phyloP scores from a whole-genome alignment of 306 rosid species.

The Rubus idaeus region DNA sequence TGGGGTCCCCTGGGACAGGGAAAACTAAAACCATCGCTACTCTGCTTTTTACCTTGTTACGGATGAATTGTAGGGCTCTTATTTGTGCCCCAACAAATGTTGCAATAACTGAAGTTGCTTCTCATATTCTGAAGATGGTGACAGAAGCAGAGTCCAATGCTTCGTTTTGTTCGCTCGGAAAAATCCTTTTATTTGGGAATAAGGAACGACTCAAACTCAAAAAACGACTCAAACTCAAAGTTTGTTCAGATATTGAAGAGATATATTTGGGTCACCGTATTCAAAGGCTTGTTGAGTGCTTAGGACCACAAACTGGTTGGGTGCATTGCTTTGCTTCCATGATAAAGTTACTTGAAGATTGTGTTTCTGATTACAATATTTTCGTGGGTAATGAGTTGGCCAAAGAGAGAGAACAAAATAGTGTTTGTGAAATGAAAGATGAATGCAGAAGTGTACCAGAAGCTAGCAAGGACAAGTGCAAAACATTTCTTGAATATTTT shows the following conservation, averaged over 20 bases:
- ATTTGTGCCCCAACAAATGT: conserved; percentile 74
- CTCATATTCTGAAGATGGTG: conserved; percentile 44
- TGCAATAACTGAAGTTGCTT: conserved; percentile 63
- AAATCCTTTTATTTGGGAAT: conserved; percentile 61
- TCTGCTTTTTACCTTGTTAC: conserved; percentile 39
- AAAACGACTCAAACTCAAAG: conserved; percentile 24
- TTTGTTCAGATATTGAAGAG: conserved; percentile 47
- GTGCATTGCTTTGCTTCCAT: conserved; percentile 42
- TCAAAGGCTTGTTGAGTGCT: conserved; percentile 39
- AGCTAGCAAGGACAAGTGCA: conserved; percentile 24
- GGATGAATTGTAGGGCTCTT: conserved; percentile 44
- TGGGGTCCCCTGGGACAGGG: conserved; percentile 90
- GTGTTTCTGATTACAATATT: conserved; percentile 43
- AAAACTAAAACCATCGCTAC: conserved; percentile 62
- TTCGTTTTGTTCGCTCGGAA: conserved; percentile 47
- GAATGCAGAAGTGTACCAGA: conserved; percentile 12
- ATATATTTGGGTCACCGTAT: conserved; percentile 61
- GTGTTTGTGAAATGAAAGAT: neutral
- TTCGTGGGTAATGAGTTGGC: conserved; percentile 37
- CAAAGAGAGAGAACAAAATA: conserved; percentile 1
- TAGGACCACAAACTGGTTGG: conserved; percentile 51
- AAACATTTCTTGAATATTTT: conserved; percentile 54
- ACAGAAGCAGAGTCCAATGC: conserved; percentile 26
- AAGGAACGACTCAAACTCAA: conserved; percentile 41
- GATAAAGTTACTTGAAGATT: conserved; percentile 52